Conservation (phyloP, 73 alveolate species). For the Paramecium caudatum region DNA sequence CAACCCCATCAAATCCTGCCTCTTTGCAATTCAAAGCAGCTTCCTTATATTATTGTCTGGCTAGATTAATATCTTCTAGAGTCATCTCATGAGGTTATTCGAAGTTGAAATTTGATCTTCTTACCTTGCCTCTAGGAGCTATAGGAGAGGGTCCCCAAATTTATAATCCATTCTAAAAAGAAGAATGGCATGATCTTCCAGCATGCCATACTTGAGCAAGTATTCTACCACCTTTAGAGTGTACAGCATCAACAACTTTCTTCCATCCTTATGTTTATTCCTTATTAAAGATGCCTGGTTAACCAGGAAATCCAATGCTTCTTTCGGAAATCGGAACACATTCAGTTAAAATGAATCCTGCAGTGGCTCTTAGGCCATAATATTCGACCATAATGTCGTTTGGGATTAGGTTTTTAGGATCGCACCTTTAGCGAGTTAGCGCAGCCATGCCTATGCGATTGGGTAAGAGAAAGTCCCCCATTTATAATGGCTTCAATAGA, state of each 20-base stretch:
- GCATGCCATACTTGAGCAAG: slow-evolving; percentile 76
- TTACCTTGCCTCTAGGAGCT: slow-evolving; percentile 31
- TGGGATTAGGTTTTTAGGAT: slow-evolving; percentile 59
- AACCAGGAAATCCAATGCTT: slow-evolving; percentile 78
- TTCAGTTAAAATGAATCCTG: slow-evolving; percentile 82
- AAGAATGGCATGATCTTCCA: slow-evolving; percentile 75
- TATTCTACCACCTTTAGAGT: slow-evolving; percentile 70
- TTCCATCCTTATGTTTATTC: slow-evolving; percentile 77
- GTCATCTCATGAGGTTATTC: slow-evolving; percentile 72
- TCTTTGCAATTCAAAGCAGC: slow-evolving; percentile 85
- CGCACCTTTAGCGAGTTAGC: slow-evolving; percentile 78
- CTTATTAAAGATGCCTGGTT: slow-evolving; percentile 64
- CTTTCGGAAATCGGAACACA: slow-evolving; percentile 71
- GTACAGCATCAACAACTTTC: slow-evolving; percentile 73
- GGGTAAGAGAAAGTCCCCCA: slow-evolving; percentile 72
- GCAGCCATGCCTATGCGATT: slow-evolving; percentile 79
- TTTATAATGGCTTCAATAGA: slow-evolving; percentile 48
- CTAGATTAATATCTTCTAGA: slow-evolving; percentile 81
- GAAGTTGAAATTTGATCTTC: slow-evolving; percentile 2
- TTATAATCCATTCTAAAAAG: slow-evolving; percentile 48
- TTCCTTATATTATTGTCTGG: slow-evolving; percentile 79
- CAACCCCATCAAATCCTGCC: slow-evolving; percentile 96
- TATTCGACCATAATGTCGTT: slow-evolving; percentile 79
- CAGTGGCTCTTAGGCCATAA: slow-evolving; percentile 78
- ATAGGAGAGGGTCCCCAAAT: slow-evolving; percentile 74